These are phyloP conservation scores for Beauveria scarabaeidicola DNA, from an alignment of 2,329 filamentous ascomycete species.

Conservation along the genomic window DNA sequence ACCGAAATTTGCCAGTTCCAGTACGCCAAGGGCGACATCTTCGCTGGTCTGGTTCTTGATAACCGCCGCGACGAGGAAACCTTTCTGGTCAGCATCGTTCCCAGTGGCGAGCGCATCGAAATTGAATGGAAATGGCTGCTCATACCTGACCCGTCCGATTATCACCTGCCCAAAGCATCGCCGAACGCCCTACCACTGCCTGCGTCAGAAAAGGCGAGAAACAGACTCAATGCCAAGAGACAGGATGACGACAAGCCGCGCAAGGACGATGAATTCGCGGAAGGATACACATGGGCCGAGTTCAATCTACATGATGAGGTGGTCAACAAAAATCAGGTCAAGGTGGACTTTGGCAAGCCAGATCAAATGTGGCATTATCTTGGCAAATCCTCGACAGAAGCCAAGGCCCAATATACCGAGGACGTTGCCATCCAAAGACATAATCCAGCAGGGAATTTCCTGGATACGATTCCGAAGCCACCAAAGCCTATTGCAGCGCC, in stretches of 20 bases:
- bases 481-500: conserved; percentile 27
- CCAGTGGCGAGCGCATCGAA: conserved; percentile 68
- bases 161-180: conserved; percentile 65
- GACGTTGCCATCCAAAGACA: conserved; percentile 52
- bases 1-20: conserved; percentile 85
- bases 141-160: conserved; percentile 62
- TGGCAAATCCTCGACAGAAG: conserved; percentile 77
- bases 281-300: conserved; percentile 67
- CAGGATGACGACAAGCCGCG: conserved; percentile 53
- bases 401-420: conserved; percentile 84
- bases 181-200: conserved; percentile 64
- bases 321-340: conserved; percentile 52
- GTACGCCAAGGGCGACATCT: conserved; percentile 74
- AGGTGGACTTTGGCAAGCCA: conserved; percentile 62
- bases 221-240: conserved; percentile 60
- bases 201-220: conserved; percentile 50
- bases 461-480: conserved; percentile 58
- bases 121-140: conserved; percentile 80
- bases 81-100: conserved; percentile 73
- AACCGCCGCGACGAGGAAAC: conserved; percentile 69
- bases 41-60: conserved; percentile 80
- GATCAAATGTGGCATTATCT: conserved; percentile 86
- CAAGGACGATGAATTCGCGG: conserved; percentile 58
- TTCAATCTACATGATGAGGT: conserved; percentile 59
- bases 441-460: conserved; percentile 62